A percentile compares a stretch with the other conserved stretches of the same genome.
Evolutionary conservation across 768 basidiomycete species (phyloP).

Genomic region (Naganishia antarctica): DNA sequence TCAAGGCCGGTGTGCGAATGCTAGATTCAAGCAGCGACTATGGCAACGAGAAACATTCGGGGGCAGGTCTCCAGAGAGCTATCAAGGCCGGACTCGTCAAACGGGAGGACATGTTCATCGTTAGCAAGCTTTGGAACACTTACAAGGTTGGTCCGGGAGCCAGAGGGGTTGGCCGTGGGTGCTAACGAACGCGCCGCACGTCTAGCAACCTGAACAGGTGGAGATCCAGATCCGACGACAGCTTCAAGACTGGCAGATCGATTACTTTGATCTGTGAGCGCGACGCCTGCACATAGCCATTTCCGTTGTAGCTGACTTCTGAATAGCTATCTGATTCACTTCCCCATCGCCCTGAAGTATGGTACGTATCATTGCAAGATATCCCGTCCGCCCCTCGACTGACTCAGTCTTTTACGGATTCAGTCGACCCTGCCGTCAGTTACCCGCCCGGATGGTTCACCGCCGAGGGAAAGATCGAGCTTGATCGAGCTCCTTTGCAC

Average conservation of each 20-base stretch:
- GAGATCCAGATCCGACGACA: constrained; percentile 60
- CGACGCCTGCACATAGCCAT: background rate
- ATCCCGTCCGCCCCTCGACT: background rate
- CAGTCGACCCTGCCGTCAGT: constrained; percentile 59
- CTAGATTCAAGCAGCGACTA: constrained; percentile 68
- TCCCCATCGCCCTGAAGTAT: constrained; percentile 75
- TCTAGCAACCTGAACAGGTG: constrained; percentile 67
- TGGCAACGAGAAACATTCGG: constrained; percentile 76
- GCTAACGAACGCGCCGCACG: no score
- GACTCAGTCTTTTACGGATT: background rate
- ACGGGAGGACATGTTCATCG: constrained; percentile 81
- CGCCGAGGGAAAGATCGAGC: constrained; percentile 62
- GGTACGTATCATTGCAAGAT: constrained; percentile 17
- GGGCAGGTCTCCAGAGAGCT: constrained; percentile 33
- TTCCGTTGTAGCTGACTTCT: background rate
- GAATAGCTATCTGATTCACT: constrained; percentile 58
- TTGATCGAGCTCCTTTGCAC: constrained; percentile 53
- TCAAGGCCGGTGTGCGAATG: constrained; percentile 80
- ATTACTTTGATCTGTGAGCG: constrained; percentile 52
- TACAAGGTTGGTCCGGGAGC: constrained; percentile 49
- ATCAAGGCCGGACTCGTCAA: constrained; percentile 63
- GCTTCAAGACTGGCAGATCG: constrained; percentile 73
- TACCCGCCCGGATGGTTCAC: constrained; percentile 77
- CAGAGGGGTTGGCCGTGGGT: background rate
- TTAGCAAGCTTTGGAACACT: constrained; percentile 88